phyloP scores from a whole-genome alignment of 1,284 basidiomycete genomes.

The Porogramme epimiltina region DNA sequence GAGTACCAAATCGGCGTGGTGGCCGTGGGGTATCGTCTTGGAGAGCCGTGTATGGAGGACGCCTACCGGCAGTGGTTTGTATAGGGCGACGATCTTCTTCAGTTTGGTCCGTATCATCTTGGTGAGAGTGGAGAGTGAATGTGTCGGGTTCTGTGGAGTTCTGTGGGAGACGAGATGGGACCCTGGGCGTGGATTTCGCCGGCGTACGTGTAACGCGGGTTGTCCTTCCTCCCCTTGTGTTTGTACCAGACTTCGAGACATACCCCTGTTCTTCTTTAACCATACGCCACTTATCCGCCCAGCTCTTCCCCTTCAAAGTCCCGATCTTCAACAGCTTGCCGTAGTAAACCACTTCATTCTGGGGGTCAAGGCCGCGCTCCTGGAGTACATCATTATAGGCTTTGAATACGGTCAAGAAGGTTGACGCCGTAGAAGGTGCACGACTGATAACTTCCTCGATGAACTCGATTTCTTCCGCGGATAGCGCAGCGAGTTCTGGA shows the following conservation, averaged over 20 bases:
- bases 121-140: slow-evolving; percentile 48
- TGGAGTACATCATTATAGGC: slow-evolving; percentile 77
- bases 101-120: slow-evolving; percentile 34
- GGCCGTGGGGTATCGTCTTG: slow-evolving; percentile 28
- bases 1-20: slow-evolving; percentile 20
- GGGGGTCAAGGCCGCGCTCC: slow-evolving; percentile 73
- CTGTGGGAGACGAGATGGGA: background rate
- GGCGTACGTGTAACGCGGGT: slow-evolving; percentile 21
- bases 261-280: slow-evolving; percentile 62
- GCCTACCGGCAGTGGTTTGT: slow-evolving; percentile 17
- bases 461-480: slow-evolving; percentile 63
- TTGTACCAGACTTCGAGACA: slow-evolving; percentile 7
- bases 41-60: slow-evolving; percentile 13
- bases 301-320: slow-evolving; percentile 72
- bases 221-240: slow-evolving; percentile 17
- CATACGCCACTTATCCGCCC: slow-evolving; percentile 75
- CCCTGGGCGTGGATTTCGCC: slow-evolving; percentile 14
- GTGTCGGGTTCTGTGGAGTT: slow-evolving; percentile 34
- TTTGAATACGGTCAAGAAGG: slow-evolving; percentile 77
- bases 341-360: slow-evolving; percentile 78
- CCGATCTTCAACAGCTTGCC: slow-evolving; percentile 78
- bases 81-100: slow-evolving; percentile 19
- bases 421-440: slow-evolving; percentile 63
- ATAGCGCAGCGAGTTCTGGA: slow-evolving; percentile 61
- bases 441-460: slow-evolving; percentile 73